Base-by-base conservation (phyloP, 2,329 filamentous ascomycete species). In the Aspergillus sp. region DNA sequence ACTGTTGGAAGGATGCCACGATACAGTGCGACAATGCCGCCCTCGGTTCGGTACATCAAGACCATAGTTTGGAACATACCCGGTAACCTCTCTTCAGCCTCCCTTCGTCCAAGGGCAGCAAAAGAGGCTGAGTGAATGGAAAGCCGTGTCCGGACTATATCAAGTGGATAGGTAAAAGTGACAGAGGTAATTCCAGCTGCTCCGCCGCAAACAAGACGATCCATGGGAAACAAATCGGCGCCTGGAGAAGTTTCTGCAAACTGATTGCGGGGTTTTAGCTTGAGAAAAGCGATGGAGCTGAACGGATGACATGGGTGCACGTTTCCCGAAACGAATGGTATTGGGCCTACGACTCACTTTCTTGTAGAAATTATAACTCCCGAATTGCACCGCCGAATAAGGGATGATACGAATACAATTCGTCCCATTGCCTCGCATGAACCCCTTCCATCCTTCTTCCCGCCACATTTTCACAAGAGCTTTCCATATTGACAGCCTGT, bases 111-210 rank as follows among this genome's bases (percentile, higher is more conserved):
- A 9, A 97, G 77, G 50, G 81, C 84, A 27, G 85, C 80, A 66
- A 98, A 97, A 4, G 91, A 96, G n/a, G 93, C 93, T 3, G 89
- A 90, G 67, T 98, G 93, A 45, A 98, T 96, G 5, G 91, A 97
- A 42, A 98, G 75, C 36, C 93, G 83, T 26, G 93, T 98, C 51
- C 93, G 87, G 50, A 97, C 91, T 61, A 98, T 98, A 64, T 98
- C 93, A 55, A 98, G 84, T 9, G 93, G 93, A 66, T 98, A 98
- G 43, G 93, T 98, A 62, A 86, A 83, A 49, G 88, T 86, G 48
- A 98, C 93, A 7, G 93, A 98, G 1, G 93, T 98, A 60, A 98
- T 88, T 50, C 93, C 93, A 26, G 93, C 93, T 46, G 88, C 73
- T 38, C 89, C 93, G 67, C 93, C 93, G 62, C 91, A 97, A n/a